Percentiles rank a stretch among this genome's conserved stretches.
These are phyloP conservation scores for Rubus idaeus DNA, from an alignment of 306 rosid species.

Conservation along the genomic window DNA sequence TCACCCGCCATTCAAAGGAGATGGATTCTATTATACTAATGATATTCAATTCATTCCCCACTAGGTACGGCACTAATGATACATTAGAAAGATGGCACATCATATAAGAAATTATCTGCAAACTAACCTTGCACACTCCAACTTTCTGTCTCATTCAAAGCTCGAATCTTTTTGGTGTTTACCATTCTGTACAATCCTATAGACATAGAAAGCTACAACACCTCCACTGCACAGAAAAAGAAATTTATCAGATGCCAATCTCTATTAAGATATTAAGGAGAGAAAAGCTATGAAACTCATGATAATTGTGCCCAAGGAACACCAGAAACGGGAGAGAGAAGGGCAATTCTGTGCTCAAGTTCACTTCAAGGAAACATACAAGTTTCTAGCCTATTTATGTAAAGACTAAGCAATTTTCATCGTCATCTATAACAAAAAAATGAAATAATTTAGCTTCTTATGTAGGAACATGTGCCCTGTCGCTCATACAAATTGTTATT, in stretches of 20 bases:
- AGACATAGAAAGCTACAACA: conserved; percentile 62
- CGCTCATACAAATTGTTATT: not conserved
- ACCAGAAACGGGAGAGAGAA: not conserved
- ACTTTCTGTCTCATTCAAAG: conserved; percentile 43
- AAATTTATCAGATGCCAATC: conserved; percentile 15
- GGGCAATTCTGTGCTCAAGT: not conserved
- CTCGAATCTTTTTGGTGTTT: conserved; percentile 42
- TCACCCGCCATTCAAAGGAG: not conserved
- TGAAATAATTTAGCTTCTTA: not conserved
- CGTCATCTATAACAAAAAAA: not conserved
- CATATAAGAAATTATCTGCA: not conserved
- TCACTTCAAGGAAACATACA: not conserved
- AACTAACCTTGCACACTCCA: conserved; percentile 41
- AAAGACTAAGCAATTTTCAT: not conserved
- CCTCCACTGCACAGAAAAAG: conserved; percentile 64
- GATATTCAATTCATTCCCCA: not conserved
- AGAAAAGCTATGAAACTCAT: not conserved
- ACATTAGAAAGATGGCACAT: not conserved
- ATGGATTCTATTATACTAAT: not conserved
- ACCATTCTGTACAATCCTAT: conserved; percentile 48
- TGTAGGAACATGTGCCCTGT: not conserved
- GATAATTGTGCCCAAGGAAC: not conserved
- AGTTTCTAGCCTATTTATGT: not conserved
- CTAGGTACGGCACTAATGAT: not conserved
- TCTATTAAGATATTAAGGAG: not conserved